phyloP scores from a whole-genome alignment of 768 basidiomycete species.

The Rhodotorula paludigena region DNA sequence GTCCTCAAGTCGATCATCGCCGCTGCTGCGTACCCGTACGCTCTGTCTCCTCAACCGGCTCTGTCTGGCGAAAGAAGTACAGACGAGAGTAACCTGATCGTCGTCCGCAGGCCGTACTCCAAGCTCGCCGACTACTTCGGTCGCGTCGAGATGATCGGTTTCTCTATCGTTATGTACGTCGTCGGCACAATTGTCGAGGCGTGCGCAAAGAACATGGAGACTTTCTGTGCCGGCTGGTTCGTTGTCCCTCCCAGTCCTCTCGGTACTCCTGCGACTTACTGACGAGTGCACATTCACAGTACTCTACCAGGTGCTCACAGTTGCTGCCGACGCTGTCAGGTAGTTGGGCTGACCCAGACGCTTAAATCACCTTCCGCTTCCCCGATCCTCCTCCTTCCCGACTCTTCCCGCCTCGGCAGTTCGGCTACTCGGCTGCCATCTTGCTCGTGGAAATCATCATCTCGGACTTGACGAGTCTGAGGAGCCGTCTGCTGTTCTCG shows the following conservation, averaged over 20 bases:
- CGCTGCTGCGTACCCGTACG: slow-evolving; percentile 38
- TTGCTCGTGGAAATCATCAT: slow-evolving; percentile 46
- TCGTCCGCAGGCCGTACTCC: slow-evolving; percentile 12
- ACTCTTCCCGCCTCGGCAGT: slow-evolving; percentile 5
- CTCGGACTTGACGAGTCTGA: slow-evolving; percentile 44
- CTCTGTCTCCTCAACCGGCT: no score
- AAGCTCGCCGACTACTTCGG: slow-evolving; percentile 47
- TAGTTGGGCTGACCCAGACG: no score
- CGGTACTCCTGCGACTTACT: not conserved
- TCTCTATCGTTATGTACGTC: slow-evolving; percentile 42
- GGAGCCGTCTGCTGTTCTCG: slow-evolving; percentile 44
- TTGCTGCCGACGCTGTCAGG: no score
- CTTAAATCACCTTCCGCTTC: not conserved
- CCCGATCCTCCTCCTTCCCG: no score
- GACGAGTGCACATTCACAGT: no score
- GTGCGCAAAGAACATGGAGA: slow-evolving; percentile 33
- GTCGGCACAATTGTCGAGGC: slow-evolving; percentile 46
- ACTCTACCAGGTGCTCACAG: no score
- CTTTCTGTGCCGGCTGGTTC: slow-evolving; percentile 44
- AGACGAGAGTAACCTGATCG: not conserved
- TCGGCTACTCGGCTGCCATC: slow-evolving; percentile 44
- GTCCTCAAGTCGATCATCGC: slow-evolving; percentile 44
- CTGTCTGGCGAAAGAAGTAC: no score
- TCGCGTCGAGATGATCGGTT: slow-evolving; percentile 41
- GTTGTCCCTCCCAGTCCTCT: slow-evolving; percentile 37